Conservation (phyloP, 805 yeast genomes). For the Crinitomyces ghanaensis region DNA sequence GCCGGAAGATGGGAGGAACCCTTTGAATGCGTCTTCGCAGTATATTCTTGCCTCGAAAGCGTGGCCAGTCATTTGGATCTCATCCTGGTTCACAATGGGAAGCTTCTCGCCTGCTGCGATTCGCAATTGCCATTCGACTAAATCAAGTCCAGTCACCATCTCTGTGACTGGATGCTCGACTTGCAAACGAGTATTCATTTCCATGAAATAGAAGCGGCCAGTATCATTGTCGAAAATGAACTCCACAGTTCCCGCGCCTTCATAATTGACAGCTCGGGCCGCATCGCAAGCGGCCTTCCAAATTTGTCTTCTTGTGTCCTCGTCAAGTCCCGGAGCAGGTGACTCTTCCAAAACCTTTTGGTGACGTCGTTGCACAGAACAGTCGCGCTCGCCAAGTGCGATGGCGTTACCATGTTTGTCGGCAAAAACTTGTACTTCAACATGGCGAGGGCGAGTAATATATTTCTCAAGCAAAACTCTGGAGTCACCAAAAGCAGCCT, state of each 20-base stretch:
- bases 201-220: constrained; percentile 44
- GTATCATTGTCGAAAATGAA: constrained; percentile 41
- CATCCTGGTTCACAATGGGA: constrained; percentile 23
- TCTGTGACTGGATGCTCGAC: constrained; percentile 51
- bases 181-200: constrained; percentile 46
- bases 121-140: constrained; percentile 39
- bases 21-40: constrained; percentile 26
- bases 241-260: constrained; percentile 50
- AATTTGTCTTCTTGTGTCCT: constrained; percentile 34
- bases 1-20: constrained; percentile 23
- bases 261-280: constrained; percentile 38
- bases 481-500: constrained; percentile 43
- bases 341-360: constrained; percentile 47
- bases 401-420: constrained; percentile 44
- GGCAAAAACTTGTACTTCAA: constrained; percentile 46
- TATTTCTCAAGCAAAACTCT: constrained; percentile 45
- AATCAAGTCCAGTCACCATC: constrained; percentile 42
- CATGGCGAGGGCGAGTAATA: constrained; percentile 44
- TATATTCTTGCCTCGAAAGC: constrained; percentile 25
- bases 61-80: constrained; percentile 20
- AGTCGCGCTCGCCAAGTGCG: constrained; percentile 46
- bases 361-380: constrained; percentile 46
- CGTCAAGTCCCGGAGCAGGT: constrained; percentile 45
- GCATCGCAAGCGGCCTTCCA: constrained; percentile 40
- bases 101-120: constrained; percentile 25